phyloP scores from a whole-genome alignment of 1,284 basidiomycete species.

The Cutaneotrichosporon sp. region DNA sequence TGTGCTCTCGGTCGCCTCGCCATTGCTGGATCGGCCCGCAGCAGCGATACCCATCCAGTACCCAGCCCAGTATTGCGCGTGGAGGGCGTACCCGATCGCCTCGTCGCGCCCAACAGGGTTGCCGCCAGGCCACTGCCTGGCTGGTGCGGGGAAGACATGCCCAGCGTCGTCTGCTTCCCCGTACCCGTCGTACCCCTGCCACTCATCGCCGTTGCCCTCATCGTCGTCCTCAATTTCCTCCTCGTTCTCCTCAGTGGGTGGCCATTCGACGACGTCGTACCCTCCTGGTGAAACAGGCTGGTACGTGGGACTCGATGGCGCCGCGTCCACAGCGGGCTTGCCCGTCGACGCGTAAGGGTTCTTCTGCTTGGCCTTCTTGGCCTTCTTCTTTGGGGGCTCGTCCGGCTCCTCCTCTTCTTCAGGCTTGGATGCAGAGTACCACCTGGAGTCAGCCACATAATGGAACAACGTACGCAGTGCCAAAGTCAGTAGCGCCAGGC shows the following conservation, averaged over 20 bases:
- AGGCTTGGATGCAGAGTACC: slow-evolving; percentile 23
- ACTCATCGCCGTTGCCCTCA: slow-evolving; percentile 12
- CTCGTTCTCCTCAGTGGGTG: not conserved
- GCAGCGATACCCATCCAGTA: slow-evolving; percentile 51
- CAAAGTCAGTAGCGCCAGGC: slow-evolving; percentile 37
- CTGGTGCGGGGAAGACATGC: slow-evolving; percentile 23
- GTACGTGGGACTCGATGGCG: slow-evolving; percentile 16
- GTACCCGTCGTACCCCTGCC: slow-evolving; percentile 10
- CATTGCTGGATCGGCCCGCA: not conserved
- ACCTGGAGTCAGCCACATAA: slow-evolving; percentile 17
- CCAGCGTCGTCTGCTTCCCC: slow-evolving; percentile 9
- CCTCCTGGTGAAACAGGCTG: slow-evolving; percentile 22
- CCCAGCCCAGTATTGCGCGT: slow-evolving; percentile 51
- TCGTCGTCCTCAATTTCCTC: slow-evolving; percentile 8
- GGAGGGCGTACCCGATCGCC: slow-evolving; percentile 45
- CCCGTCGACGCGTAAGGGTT: not conserved
- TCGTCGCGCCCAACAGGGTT: slow-evolving; percentile 28
- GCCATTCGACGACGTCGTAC: slow-evolving; percentile 9
- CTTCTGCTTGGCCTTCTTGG: slow-evolving; percentile 14
- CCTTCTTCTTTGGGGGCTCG: not conserved
- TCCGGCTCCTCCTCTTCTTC: slow-evolving; percentile 12
- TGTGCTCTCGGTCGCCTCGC: not conserved
- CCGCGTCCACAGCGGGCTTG: slow-evolving; percentile 1
- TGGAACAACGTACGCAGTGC: slow-evolving; percentile 31
- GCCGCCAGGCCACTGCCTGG: slow-evolving; percentile 17